Percentiles rank a stretch among this genome's conserved stretches.
These are phyloP conservation scores for Rhizopus delemar DNA, from an alignment of 371 early-diverging fungal species.

Conservation along the genomic window DNA sequence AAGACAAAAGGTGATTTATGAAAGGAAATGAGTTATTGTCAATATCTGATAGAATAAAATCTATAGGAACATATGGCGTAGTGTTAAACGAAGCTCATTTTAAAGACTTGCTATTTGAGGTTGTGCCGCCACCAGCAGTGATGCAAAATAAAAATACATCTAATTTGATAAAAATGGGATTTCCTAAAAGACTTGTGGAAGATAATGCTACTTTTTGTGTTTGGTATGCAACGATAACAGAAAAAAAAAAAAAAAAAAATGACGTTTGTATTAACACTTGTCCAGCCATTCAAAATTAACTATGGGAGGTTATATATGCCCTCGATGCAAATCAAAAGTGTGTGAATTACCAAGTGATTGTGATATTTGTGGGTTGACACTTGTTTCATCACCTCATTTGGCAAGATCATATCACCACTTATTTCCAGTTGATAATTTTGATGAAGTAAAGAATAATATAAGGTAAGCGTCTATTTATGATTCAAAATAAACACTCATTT, in stretches of 20 bases:
- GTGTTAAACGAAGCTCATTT: slow-evolving; percentile 83
- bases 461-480: slow-evolving; percentile 28
- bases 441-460: slow-evolving; percentile 44
- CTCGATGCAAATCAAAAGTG: slow-evolving; percentile 80
- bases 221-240: slow-evolving; percentile 57
- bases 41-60: no score
- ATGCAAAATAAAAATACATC: slow-evolving; percentile 60
- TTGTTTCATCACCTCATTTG: slow-evolving; percentile 90
- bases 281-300: slow-evolving; percentile 77
- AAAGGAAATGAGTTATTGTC: background rate
- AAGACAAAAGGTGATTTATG: slow-evolving; percentile 69
- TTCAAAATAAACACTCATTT: background rate
- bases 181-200: slow-evolving; percentile 69
- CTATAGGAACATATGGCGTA: slow-evolving; percentile 77
- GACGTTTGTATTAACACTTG: no score
- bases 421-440: slow-evolving; percentile 83
- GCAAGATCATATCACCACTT: slow-evolving; percentile 96
- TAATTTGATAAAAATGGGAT: slow-evolving; percentile 89
- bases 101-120: slow-evolving; percentile 76
- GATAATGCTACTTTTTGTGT: slow-evolving; percentile 75
- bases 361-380: slow-evolving; percentile 86
- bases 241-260: no score
- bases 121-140: slow-evolving; percentile 82
- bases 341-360: slow-evolving; percentile 94
- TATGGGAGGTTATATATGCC: slow-evolving; percentile 84